These are phyloP conservation scores for Arthrobotrys conoides DNA, from an alignment of 2,329 filamentous ascomycete genomes.

Conservation along the genomic window DNA sequence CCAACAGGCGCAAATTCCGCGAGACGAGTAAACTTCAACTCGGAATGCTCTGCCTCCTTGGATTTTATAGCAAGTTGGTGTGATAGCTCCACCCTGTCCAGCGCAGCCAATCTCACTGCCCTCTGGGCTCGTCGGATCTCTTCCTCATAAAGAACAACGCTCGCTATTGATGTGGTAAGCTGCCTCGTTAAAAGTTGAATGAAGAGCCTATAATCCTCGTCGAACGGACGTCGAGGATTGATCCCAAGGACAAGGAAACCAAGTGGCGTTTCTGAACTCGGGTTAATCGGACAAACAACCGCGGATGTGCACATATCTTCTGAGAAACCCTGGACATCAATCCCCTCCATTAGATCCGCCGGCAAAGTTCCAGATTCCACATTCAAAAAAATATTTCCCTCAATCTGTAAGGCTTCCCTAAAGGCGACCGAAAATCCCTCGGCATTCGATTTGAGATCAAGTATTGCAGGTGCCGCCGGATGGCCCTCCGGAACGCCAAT, in stretches of 20 bases:
- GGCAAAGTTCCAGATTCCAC: conserved; percentile 78
- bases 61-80: conserved; percentile 78
- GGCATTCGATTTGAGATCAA: conserved; percentile 79
- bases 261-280: conserved; percentile 79
- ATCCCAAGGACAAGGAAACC: conserved; percentile 84
- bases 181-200: conserved; percentile 71
- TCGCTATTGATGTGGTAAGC: conserved; percentile 83
- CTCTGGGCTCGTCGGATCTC: conserved; percentile 82
- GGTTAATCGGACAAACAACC: conserved; percentile 83
- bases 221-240: conserved; percentile 83
- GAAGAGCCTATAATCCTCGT: conserved; percentile 84
- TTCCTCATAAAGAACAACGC: conserved; percentile 85
- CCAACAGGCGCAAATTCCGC: conserved; percentile 86
- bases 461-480: conserved; percentile 72
- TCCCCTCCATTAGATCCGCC: conserved; percentile 74
- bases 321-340: conserved; percentile 79
- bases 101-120: conserved; percentile 80
- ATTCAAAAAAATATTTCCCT: conserved; percentile 77
- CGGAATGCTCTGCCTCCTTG: conserved; percentile 72
- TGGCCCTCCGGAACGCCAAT: conserved; percentile 79
- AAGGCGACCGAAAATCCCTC: conserved; percentile 82
- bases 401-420: conserved; percentile 79
- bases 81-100: conserved; percentile 82
- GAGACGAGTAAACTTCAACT: conserved; percentile 86
- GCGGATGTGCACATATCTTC: conserved; percentile 76